Conservation (phyloP, 139 green algal genomes). For the Pycnococcus provasolii region DNA sequence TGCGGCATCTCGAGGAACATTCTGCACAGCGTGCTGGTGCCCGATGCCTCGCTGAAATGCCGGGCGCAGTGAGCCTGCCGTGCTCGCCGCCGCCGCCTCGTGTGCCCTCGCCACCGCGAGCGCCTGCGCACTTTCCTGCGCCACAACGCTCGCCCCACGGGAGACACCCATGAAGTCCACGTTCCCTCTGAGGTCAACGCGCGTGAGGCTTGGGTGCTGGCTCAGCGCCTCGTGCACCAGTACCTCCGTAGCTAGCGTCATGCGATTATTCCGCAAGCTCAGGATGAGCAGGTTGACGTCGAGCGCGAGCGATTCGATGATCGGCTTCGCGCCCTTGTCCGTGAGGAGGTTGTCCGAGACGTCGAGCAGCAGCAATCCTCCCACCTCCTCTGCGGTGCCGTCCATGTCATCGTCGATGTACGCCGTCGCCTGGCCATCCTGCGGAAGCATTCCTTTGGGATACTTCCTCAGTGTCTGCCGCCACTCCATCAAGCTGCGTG, state of each 20-base stretch:
- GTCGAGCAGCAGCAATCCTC: background rate
- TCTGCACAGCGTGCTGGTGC: too few species aligned
- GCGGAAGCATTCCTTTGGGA: background rate
- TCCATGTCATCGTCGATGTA: background rate
- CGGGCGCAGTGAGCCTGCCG: too few species aligned
- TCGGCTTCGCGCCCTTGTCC: background rate
- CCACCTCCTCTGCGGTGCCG: background rate
- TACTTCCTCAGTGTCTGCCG: background rate
- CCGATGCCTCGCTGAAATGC: too few species aligned
- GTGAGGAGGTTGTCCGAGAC: background rate
- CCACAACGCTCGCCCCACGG: too few species aligned
- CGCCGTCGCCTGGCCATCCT: background rate
- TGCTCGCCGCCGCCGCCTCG: too few species aligned
- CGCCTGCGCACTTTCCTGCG: too few species aligned
- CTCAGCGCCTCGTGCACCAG: background rate
- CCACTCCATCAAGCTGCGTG: background rate
- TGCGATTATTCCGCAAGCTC: background rate
- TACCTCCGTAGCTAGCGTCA: background rate
- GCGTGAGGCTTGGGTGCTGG: background rate
- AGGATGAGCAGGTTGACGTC: background rate
- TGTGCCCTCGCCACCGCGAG: too few species aligned
- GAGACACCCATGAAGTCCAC: too few species aligned
- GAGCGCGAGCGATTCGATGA: background rate
- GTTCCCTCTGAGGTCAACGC: background rate
- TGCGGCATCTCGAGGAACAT: too few species aligned